phyloP scores from a whole-genome alignment of 2,329 filamentous ascomycete species.

The Rutstroemia sp. region DNA sequence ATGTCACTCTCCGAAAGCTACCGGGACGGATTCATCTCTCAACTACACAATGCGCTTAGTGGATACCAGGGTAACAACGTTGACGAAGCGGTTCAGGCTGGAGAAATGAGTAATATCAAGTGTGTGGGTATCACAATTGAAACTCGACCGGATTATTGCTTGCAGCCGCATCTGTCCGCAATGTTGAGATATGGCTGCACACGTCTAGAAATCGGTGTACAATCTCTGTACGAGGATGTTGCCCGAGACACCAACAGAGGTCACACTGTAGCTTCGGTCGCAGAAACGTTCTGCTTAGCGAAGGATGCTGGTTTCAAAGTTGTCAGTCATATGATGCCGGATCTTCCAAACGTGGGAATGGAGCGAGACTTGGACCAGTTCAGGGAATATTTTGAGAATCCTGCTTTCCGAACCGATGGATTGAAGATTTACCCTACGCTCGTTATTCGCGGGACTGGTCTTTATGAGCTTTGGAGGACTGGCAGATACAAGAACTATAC shows the following conservation, averaged over 20 bases:
- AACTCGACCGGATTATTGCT: slow-evolving; percentile 91
- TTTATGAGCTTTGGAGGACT: slow-evolving; percentile 97
- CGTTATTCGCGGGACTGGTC: slow-evolving; percentile 89
- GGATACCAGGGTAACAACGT: slow-evolving; percentile 93
- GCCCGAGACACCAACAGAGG: slow-evolving; percentile 96
- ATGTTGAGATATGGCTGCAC: slow-evolving; percentile 99
- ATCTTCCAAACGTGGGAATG: slow-evolving; percentile 96
- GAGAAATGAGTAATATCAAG: slow-evolving; percentile 95
- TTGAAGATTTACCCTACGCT: slow-evolving; percentile 97
- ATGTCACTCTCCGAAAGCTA: slow-evolving; percentile 92
- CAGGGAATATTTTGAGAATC: slow-evolving; percentile 95
- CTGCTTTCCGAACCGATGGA: slow-evolving; percentile 90
- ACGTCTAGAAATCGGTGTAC: slow-evolving; percentile 86
- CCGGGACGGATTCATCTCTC: slow-evolving; percentile 86
- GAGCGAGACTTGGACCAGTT: slow-evolving; percentile 97
- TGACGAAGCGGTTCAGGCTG: slow-evolving; percentile 88
- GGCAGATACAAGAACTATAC: slow-evolving; percentile 98
- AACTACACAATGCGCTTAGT: slow-evolving; percentile 92
- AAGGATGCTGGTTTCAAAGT: slow-evolving; percentile 99
- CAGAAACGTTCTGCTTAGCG: slow-evolving; percentile 92
- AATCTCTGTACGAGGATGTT: slow-evolving; percentile 95
- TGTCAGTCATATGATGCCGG: slow-evolving; percentile 99
- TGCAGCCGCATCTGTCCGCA: slow-evolving; percentile 88
- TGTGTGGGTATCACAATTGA: slow-evolving; percentile 99
- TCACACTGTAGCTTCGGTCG: slow-evolving; percentile 90